Evolutionary conservation across 2,329 filamentous ascomycete genomes (phyloP).

Genomic region (Thielaviopsis musarum): DNA sequence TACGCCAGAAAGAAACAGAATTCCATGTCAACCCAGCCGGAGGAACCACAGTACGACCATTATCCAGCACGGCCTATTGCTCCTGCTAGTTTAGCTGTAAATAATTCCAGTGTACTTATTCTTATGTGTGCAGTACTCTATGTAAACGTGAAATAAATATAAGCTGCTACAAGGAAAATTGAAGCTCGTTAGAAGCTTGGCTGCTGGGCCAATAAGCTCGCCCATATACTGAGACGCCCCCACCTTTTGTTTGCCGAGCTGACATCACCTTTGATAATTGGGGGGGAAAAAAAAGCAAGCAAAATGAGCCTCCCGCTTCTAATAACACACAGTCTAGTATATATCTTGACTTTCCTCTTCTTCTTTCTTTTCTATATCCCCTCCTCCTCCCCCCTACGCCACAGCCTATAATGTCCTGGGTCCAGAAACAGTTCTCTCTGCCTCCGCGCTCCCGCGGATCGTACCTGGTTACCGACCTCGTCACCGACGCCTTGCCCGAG

Average conservation of each 20-base stretch:
- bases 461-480: slow-evolving; percentile 73
- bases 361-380: slow-evolving; percentile 14
- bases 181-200: not conserved
- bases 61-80: not conserved
- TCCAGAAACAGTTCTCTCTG: slow-evolving; percentile 70
- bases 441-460: slow-evolving; percentile 62
- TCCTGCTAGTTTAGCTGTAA: not conserved
- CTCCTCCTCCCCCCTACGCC: not conserved
- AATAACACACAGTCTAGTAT: slow-evolving; percentile 24
- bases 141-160: not conserved
- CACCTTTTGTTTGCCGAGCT: not conserved
- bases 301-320: not conserved
- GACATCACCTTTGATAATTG: not conserved
- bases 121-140: not conserved
- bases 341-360: slow-evolving; percentile 24
- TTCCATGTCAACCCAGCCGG: not conserved
- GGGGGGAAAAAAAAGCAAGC: not conserved
- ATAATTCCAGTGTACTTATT: not conserved
- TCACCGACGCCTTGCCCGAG: slow-evolving; percentile 58
- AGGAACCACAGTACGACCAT: not conserved
- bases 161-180: not conserved
- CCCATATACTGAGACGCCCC: not conserved
- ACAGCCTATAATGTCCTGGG: slow-evolving; percentile 46
- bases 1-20: not conserved
- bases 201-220: not conserved